phyloP scores from a whole-genome alignment of 2,329 filamentous ascomycete genomes.

The Penicillium sp. region DNA sequence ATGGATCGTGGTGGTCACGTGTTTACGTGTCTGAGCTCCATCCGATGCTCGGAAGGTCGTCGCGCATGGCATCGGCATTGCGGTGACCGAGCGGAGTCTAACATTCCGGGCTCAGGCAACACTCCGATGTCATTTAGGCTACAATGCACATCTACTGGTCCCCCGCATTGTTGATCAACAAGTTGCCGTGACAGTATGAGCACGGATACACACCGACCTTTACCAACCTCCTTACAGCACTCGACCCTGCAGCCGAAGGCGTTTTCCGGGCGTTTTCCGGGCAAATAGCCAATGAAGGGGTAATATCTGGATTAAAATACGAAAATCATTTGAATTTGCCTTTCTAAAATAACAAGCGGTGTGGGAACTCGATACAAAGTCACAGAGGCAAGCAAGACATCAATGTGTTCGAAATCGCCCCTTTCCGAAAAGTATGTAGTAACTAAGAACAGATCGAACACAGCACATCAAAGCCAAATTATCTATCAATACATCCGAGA shows the following conservation, averaged over 20 bases:
- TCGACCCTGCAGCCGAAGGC: background rate
- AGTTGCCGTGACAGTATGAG: background rate
- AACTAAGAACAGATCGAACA: constrained; percentile 7
- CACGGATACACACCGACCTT: background rate
- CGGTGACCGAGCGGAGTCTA: constrained; percentile 7
- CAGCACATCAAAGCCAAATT: constrained; percentile 15
- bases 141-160: background rate
- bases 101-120: constrained; percentile 23
- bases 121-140: background rate
- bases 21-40: background rate
- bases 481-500: constrained; percentile 10
- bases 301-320: constrained; percentile 1
- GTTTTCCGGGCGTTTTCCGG: background rate
- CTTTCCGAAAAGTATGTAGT: background rate
- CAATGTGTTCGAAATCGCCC: background rate
- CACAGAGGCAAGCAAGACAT: constrained; percentile 6
- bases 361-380: constrained; percentile 3
- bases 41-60: constrained; percentile 1
- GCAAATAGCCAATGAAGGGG: background rate
- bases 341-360: constrained; percentile 14
- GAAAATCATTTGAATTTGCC: constrained; percentile 11
- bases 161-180: constrained; percentile 5
- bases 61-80: constrained; percentile 7
- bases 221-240: constrained; percentile 12
- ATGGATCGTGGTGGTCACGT: constrained; percentile 4